Evolutionary conservation across 2,329 filamentous ascomycete genomes (phyloP), one percentile per base, ranked within the genome.

Genomic region (Coniochaeta pulveracea): DNA sequence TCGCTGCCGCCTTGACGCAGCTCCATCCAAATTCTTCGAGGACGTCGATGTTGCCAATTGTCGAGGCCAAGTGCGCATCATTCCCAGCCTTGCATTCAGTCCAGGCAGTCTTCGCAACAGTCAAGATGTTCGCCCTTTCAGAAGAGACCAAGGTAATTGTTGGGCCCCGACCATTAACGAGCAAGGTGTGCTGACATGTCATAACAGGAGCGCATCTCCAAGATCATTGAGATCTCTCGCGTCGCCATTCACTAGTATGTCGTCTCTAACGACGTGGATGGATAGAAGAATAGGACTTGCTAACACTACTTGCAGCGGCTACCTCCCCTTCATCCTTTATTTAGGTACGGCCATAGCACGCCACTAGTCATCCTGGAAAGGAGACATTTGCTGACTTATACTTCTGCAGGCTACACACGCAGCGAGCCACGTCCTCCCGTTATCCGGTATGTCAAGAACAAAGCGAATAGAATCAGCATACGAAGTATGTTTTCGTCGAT

Each of bases 61-160:
- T n/a, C n/a, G n/a, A n/a, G n/a, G n/a, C n/a, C n/a, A n/a, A n/a
- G n/a, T n/a, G n/a, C 28, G 18, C 18, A 31, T 14, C 28, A 31
- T n/a, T 14, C 27, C 21, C 19, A 14, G 11, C 5, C 11, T 14
- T 19, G 3, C 6, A 3, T 19, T 14, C 28, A 31, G 15, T 18
- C 9, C 15, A 11, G 18, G n/a, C 9, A n/a, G 11, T 4, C 14
- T 19, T 31, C 16, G 21, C 11, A 14, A 31, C 27, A 22, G 28
- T 42, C 56, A 69, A 47, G 34, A 75, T 76, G 70, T 69, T 76
- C 43, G 55, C 66, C 51, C 79, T 96, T 46, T 96, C 91, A 33
- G 91, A 98, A 64, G 91, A 98, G 68, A 86, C 88, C 54, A 96
- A 96, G 81, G 89, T 93, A 55, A 45, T n/a, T n/a, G n/a, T n/a